These are phyloP conservation scores for Yarrowia divulgata DNA, from an alignment of 805 yeast species.

Conservation along the genomic window DNA sequence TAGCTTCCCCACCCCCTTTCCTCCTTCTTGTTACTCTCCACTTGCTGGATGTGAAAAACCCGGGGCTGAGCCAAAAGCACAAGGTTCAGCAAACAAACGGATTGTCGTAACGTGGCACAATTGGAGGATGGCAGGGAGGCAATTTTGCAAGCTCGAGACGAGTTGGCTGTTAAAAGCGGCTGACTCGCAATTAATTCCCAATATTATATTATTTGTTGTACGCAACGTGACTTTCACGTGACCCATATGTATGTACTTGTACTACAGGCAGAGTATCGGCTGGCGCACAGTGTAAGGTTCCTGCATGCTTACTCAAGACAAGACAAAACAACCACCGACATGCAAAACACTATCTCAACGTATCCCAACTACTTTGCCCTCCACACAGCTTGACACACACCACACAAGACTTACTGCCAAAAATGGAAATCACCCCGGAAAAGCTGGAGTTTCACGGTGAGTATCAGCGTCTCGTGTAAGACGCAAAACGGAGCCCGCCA, in stretches of 20 bases:
- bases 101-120: slow-evolving; percentile 23
- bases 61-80: slow-evolving; percentile 33
- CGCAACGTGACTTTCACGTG: background rate
- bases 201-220: no score
- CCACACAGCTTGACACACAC: slow-evolving; percentile 31
- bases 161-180: background rate
- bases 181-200: no score
- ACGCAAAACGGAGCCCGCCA: no score
- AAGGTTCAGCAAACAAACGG: slow-evolving; percentile 37
- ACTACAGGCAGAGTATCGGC: no score
- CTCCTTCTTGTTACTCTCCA: slow-evolving; percentile 5
- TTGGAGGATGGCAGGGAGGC: background rate
- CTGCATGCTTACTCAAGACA: slow-evolving; percentile 34
- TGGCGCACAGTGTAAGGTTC: background rate
- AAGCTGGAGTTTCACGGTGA: slow-evolving; percentile 78
- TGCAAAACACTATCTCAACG: slow-evolving; percentile 38
- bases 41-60: slow-evolving; percentile 32
- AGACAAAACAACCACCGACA: slow-evolving; percentile 35
- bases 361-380: slow-evolving; percentile 37
- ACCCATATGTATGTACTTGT: background rate
- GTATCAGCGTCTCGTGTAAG: slow-evolving; percentile 46
- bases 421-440: slow-evolving; percentile 76
- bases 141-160: background rate
- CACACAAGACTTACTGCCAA: slow-evolving; percentile 41
- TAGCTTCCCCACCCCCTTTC: background rate